Percentiles rank a stretch among this genome's conserved stretches.
Conservation (phyloP, 202 grass and related monocot species). For the Schoenoplectus tabernaemontani region DNA sequence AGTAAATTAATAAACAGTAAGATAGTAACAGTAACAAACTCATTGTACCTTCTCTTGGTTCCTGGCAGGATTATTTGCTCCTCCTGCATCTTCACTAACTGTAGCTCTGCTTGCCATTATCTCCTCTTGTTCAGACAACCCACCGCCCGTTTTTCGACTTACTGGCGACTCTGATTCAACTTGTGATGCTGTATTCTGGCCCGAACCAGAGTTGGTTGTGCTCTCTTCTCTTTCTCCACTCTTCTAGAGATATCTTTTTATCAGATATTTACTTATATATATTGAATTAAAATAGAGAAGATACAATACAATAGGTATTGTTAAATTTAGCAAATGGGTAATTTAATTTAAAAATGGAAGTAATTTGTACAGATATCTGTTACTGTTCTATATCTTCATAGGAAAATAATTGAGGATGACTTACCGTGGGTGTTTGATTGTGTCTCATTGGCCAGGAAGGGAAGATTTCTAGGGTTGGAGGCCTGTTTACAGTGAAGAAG, state of each 20-base stretch:
- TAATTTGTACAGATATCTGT: not conserved
- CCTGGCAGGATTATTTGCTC: conserved; percentile 1
- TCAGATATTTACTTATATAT: not conserved
- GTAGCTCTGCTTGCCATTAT: conserved; percentile 13
- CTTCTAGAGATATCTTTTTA: not conserved
- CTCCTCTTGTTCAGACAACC: conserved; percentile 21
- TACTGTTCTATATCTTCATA: no score
- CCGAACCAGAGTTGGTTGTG: conserved; percentile 48
- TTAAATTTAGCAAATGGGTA: no score
- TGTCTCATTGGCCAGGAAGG: conserved; percentile 71
- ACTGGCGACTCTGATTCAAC: conserved; percentile 31
- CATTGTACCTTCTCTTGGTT: conserved; percentile 35
- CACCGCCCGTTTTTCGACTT: conserved; percentile 37
- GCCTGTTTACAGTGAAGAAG: conserved; percentile 50
- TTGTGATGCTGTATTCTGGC: conserved; percentile 32
- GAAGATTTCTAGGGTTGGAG: conserved; percentile 88
- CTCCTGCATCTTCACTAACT: not conserved
- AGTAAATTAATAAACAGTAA: not conserved
- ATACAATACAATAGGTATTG: no score
- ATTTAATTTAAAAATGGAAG: no score
- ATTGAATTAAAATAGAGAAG: not conserved
- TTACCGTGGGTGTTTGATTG: conserved; percentile 67
- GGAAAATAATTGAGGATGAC: no score
- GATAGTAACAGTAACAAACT: not conserved
- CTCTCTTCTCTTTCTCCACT: conserved; percentile 36